phyloP scores from a whole-genome alignment of 768 basidiomycete species.

The Suillus clintonianus region DNA sequence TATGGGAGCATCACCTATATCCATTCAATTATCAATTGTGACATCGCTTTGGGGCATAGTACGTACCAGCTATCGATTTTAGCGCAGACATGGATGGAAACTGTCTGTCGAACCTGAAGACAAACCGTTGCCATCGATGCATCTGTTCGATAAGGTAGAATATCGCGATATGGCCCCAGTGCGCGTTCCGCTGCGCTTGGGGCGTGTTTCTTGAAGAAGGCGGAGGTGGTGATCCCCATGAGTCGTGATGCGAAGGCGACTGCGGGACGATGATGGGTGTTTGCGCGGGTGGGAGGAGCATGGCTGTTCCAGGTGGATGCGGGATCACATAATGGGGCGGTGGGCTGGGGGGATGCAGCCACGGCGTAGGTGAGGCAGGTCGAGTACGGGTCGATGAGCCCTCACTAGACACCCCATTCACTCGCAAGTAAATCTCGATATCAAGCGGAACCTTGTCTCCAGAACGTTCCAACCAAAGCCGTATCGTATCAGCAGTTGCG shows the following conservation, averaged over 20 bases:
- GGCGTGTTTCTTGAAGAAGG: constrained; percentile 28
- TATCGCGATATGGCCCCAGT: constrained; percentile 82
- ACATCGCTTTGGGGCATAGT: neutral
- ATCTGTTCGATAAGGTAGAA: constrained; percentile 80
- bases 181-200: constrained; percentile 50
- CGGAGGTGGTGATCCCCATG: constrained; percentile 39
- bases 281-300: constrained; percentile 37
- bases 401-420: constrained; percentile 33
- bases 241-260: constrained; percentile 40
- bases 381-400: constrained; percentile 22
- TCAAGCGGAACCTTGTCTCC: constrained; percentile 71
- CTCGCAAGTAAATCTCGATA: constrained; percentile 76
- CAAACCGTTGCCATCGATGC: constrained; percentile 80
- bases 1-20: constrained; percentile 74
- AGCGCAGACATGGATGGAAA: constrained; percentile 75
- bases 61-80: constrained; percentile 69
- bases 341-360: constrained; percentile 32
- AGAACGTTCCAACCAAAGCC: constrained; percentile 82
- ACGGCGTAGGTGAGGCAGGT: constrained; percentile 31
- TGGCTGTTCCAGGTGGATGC: constrained; percentile 27
- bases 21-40: neutral
- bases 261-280: constrained; percentile 51
- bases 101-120: constrained; percentile 77
- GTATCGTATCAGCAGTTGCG: constrained; percentile 75
- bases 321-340: constrained; percentile 42